Conservation (phyloP, 805 yeast species). For the Nakazawaea molendinolei region DNA sequence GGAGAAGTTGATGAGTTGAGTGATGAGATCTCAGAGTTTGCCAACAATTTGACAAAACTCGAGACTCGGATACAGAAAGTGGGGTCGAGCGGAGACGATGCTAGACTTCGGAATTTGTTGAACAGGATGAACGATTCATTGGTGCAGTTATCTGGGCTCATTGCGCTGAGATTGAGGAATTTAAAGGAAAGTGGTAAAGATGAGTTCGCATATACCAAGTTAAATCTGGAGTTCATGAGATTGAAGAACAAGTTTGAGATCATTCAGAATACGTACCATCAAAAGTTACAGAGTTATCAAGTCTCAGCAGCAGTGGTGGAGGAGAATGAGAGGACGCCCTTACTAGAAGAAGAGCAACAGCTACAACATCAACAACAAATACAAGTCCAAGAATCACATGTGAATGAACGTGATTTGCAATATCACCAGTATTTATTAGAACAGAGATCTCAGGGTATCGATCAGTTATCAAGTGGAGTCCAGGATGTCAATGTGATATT, state of each 20-base stretch:
- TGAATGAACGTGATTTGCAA: conserved; percentile 47
- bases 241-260: conserved; percentile 39
- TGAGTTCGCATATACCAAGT: conserved; percentile 40
- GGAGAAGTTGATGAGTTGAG: conserved; percentile 20
- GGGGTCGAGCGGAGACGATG: conserved; percentile 46
- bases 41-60: conserved; percentile 41
- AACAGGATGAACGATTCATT: conserved; percentile 15
- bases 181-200: conserved; percentile 21
- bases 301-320: conserved; percentile 16
- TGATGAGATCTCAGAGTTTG: conserved; percentile 36
- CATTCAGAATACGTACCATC: conserved; percentile 40
- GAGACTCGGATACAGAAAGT: conserved; percentile 42
- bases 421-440: conserved; percentile 59
- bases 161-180: conserved; percentile 11
- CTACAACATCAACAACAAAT: conserved; percentile 24
- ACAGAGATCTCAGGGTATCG: conserved; percentile 69
- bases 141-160: conserved; percentile 7
- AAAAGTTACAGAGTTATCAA: conserved; percentile 34
- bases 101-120: conserved; percentile 24
- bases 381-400: conserved; percentile 23
- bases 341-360: no score
- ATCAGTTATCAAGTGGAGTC: conserved; percentile 69
- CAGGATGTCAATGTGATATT: conserved; percentile 82
- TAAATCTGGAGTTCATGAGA: conserved; percentile 49
- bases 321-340: conserved; percentile 32